phyloP scores from a whole-genome alignment of 805 yeast species.

The Pichia scutulata region DNA sequence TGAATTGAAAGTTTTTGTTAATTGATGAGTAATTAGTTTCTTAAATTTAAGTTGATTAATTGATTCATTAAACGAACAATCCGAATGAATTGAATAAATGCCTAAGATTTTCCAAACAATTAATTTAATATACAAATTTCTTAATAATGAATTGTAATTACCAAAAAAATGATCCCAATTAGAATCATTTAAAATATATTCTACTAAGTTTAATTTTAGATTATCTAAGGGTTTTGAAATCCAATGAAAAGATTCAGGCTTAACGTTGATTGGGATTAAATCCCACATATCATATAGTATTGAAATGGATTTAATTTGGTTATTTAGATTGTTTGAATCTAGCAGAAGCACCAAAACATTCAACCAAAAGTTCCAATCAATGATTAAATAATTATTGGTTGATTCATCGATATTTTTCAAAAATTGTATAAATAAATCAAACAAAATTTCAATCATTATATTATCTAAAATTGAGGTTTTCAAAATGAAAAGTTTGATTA shows the following conservation, averaged over 20 bases:
- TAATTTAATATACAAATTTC: conserved; percentile 61
- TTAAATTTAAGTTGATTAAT: conserved; percentile 10
- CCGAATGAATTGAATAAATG: conserved; percentile 15
- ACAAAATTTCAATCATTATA: conserved; percentile 17
- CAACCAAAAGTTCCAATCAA: conserved; percentile 78
- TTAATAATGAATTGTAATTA: conserved; percentile 74
- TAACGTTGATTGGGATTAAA: conserved; percentile 37
- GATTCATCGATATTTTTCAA: conserved; percentile 17
- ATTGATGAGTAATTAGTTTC: conserved; percentile 25
- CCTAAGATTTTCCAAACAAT: conserved; percentile 56
- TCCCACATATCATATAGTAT: conserved; percentile 72
- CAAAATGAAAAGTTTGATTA: conserved; percentile 18
- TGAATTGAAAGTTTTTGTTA: conserved; percentile 23
- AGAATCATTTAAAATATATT: conserved; percentile 44
- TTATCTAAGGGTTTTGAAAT: conserved; percentile 27
- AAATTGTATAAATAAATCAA: conserved; percentile 20
- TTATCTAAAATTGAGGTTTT: conserved; percentile 21
- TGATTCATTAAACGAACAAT: conserved; percentile 13
- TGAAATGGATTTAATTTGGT: conserved; percentile 56
- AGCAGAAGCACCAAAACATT: conserved; percentile 51
- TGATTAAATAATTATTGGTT: conserved; percentile 5
- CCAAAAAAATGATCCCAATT: conserved; percentile 54
- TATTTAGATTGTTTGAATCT: conserved; percentile 52
- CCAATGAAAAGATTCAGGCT: conserved; percentile 29
- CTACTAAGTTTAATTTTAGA: conserved; percentile 40